Evolutionary conservation across 2,329 filamentous ascomycete genomes (phyloP).

Genomic region (Phoma sp.): DNA sequence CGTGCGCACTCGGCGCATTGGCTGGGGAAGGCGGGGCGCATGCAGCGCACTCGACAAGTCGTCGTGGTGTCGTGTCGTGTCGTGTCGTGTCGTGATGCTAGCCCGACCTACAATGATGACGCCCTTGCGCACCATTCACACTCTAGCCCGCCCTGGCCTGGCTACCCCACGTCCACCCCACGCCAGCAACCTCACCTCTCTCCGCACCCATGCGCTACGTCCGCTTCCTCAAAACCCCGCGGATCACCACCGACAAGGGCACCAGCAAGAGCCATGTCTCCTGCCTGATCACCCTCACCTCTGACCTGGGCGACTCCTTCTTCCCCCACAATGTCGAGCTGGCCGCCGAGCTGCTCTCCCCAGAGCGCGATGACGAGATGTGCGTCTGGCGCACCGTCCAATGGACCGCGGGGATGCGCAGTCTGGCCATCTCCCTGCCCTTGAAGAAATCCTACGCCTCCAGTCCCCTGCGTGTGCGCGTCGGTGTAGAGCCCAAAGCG

Average conservation of each 20-base stretch:
- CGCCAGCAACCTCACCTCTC: background rate
- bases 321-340: constrained; percentile 57
- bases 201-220: constrained; percentile 59
- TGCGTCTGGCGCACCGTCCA: constrained; percentile 51
- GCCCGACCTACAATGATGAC: background rate
- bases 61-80: too few species aligned
- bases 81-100: background rate
- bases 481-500: constrained; percentile 42
- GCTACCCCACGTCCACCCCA: constrained; percentile 10
- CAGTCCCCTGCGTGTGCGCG: constrained; percentile 50
- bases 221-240: constrained; percentile 71
- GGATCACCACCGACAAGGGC: constrained; percentile 49
- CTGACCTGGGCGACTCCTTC: constrained; percentile 72
- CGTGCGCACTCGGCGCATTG: constrained; percentile 3
- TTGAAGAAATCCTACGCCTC: constrained; percentile 48
- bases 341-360: constrained; percentile 47
- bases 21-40: constrained; percentile 33
- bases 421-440: constrained; percentile 52
- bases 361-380: constrained; percentile 38
- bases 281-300: constrained; percentile 67
- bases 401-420: constrained; percentile 55
- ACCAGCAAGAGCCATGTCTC: constrained; percentile 19
- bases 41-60: constrained; percentile 19
- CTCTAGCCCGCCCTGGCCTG: background rate
- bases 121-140: constrained; percentile 5